Evolutionary conservation across 495 filamentous ascomycete species (phyloP).

Genomic region (Hypoxylon crocopeplum): DNA sequence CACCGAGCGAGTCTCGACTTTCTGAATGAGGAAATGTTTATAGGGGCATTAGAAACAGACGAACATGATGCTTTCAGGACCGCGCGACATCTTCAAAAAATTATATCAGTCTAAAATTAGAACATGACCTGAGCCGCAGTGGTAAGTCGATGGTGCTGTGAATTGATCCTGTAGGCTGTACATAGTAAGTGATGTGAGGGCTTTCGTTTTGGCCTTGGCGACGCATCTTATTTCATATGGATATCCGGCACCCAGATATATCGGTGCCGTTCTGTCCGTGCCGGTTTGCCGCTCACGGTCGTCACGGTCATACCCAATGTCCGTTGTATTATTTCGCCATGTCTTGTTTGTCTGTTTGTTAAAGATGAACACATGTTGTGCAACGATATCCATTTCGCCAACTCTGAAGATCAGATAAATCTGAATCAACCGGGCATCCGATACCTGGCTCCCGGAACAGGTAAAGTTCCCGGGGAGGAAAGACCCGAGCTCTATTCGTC

Average conservation of each 20-base stretch:
- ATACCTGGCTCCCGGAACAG: slow-evolving; percentile 10
- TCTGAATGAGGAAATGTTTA: not conserved
- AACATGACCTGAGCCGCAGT: slow-evolving; percentile 22
- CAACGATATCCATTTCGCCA: no score
- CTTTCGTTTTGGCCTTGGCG: slow-evolving; percentile 20
- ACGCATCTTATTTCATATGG: slow-evolving; percentile 6
- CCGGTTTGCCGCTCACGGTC: slow-evolving; percentile 11
- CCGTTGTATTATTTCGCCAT: no score
- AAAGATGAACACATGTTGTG: no score
- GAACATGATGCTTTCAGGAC: no score
- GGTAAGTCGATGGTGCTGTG: not conserved
- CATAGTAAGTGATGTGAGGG: no score
- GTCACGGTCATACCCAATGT: not conserved
- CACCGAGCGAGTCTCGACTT: slow-evolving; percentile 15
- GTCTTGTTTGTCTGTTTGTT: no score
- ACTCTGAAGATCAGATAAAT: slow-evolving; percentile 6
- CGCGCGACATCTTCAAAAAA: not conserved
- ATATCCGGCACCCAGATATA: slow-evolving; percentile 6
- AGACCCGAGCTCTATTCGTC: slow-evolving; percentile 11
- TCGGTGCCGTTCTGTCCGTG: slow-evolving; percentile 15
- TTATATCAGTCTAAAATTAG: slow-evolving; percentile 27
- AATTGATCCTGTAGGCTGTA: no score
- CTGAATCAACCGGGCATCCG: slow-evolving; percentile 5
- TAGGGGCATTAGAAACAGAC: no score
- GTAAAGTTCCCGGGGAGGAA: slow-evolving; percentile 15